Percentiles rank a stretch among this genome's conserved stretches.
phyloP scores from a whole-genome alignment of 2,329 filamentous ascomycete genomes.

The Diaporthe sp. region DNA sequence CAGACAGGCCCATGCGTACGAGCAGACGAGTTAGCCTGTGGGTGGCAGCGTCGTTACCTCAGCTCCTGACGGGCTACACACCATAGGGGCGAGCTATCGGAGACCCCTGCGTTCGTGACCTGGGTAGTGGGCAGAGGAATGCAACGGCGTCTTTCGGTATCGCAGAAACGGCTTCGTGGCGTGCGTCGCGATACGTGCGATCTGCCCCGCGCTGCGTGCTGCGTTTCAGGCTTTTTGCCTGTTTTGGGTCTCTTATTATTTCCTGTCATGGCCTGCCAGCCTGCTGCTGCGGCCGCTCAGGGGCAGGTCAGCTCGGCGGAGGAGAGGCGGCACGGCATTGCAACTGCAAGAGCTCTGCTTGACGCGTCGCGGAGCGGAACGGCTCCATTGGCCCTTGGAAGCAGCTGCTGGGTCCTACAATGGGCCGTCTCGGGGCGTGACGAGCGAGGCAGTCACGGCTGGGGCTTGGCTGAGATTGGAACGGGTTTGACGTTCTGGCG shows the following conservation, averaged over 20 bases:
- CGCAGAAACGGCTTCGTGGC: slow-evolving; percentile 26
- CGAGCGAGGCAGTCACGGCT: slow-evolving; percentile 32
- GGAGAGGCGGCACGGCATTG: slow-evolving; percentile 23
- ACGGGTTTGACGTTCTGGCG: slow-evolving; percentile 37
- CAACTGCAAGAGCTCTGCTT: slow-evolving; percentile 31
- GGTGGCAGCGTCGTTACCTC: slow-evolving; percentile 4
- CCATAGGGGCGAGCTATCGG: slow-evolving; percentile 16
- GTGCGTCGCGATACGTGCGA: slow-evolving; percentile 19
- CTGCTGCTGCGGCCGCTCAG: slow-evolving; percentile 22
- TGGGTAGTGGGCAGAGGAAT: not conserved
- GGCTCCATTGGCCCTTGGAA: slow-evolving; percentile 27
- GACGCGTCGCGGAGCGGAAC: slow-evolving; percentile 15
- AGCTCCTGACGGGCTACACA: slow-evolving; percentile 12
- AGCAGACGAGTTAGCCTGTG: not conserved
- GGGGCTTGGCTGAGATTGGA: slow-evolving; percentile 24
- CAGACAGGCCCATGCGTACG: not conserved
- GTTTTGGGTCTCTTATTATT: not conserved
- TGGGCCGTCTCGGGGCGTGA: slow-evolving; percentile 31
- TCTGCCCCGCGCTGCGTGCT: slow-evolving; percentile 8
- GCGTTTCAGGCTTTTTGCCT: slow-evolving; percentile 11
- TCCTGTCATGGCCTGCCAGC: not conserved
- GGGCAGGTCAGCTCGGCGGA: slow-evolving; percentile 13
- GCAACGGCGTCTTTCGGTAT: slow-evolving; percentile 19
- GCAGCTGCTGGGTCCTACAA: slow-evolving; percentile 30
- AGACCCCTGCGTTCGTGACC: slow-evolving; percentile 10